A percentile compares a stretch with the other conserved stretches of the same genome.
Conservation (phyloP, 768 basidiomycete species). For the Russula sp. region DNA sequence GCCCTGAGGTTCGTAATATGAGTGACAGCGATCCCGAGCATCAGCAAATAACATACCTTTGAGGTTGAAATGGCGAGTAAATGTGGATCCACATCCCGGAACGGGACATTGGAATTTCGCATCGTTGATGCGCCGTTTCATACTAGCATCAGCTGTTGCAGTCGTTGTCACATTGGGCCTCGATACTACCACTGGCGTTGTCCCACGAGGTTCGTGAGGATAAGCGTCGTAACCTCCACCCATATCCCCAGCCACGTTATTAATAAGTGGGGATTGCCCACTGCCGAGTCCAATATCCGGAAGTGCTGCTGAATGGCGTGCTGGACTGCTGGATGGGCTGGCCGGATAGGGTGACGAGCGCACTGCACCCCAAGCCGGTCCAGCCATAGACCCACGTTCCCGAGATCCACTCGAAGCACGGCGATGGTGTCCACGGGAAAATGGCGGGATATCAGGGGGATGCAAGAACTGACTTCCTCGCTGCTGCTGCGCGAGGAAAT, state of each 20-base stretch:
- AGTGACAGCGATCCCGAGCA: background rate
- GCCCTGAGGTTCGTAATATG: constrained; percentile 48
- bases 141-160: constrained; percentile 83
- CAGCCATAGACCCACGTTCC: constrained; percentile 33
- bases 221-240: constrained; percentile 6
- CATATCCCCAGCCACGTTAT: background rate
- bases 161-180: constrained; percentile 90
- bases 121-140: constrained; percentile 81
- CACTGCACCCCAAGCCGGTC: constrained; percentile 12
- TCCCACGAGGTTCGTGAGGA: constrained; percentile 27
- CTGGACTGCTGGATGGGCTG: constrained; percentile 19
- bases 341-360: constrained; percentile 31
- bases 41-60: constrained; percentile 55
- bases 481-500: constrained; percentile 38
- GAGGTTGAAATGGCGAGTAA: constrained; percentile 91
- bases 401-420: constrained; percentile 44
- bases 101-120: constrained; percentile 90
- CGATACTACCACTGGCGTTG: constrained; percentile 40
- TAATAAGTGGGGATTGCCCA: constrained; percentile 9
- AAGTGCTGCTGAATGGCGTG: constrained; percentile 48
- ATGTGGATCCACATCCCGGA: constrained; percentile 94
- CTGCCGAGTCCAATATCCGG: constrained; percentile 16
- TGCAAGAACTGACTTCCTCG: constrained; percentile 41
- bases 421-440: constrained; percentile 44
- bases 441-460: constrained; percentile 40